Percentiles rank a stretch among this genome's conserved stretches.
phyloP scores from a whole-genome alignment of 345 rosid genomes.

The Cardiospermum halicacabum region DNA sequence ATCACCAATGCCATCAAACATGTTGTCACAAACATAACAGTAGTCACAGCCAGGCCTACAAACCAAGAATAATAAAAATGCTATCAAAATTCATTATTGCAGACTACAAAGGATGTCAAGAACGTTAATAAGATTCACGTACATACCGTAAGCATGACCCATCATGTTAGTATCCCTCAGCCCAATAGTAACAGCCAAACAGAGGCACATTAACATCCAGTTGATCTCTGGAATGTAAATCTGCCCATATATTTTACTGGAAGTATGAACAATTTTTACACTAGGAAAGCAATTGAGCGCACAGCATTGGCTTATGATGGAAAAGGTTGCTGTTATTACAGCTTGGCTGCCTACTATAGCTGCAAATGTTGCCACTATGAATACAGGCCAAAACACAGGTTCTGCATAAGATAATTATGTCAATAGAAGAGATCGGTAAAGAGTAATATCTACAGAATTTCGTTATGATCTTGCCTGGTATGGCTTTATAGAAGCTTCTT shows the following conservation, averaged over 20 bases:
- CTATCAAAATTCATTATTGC: background rate
- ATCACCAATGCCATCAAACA: conserved; percentile 66
- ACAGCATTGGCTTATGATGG: conserved; percentile 77
- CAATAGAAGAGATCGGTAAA: conserved; percentile 12
- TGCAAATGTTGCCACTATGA: conserved; percentile 76
- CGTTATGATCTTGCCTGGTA: conserved; percentile 62
- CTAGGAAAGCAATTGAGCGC: conserved; percentile 87
- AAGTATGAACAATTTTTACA: conserved; percentile 75
- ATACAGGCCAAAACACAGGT: conserved; percentile 82
- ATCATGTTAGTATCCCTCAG: conserved; percentile 63
- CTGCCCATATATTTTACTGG: conserved; percentile 71
- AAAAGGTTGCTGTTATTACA: conserved; percentile 84
- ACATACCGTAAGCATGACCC: conserved; percentile 80
- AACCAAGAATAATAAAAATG: conserved; percentile 12
- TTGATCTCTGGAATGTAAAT: conserved; percentile 89
- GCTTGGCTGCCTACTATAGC: conserved; percentile 91
- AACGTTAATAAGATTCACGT: conserved; percentile 8
- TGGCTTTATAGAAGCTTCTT: conserved; percentile 79
- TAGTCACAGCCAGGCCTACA: conserved; percentile 76
- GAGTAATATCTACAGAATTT: background rate
- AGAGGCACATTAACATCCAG: conserved; percentile 83
- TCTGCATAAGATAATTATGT: conserved; percentile 41
- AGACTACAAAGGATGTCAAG: background rate
- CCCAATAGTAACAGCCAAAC: conserved; percentile 68
- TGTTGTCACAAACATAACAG: conserved; percentile 78